phyloP scores from a whole-genome alignment of 345 rosid species.

The Rubroshorea leprosula region DNA sequence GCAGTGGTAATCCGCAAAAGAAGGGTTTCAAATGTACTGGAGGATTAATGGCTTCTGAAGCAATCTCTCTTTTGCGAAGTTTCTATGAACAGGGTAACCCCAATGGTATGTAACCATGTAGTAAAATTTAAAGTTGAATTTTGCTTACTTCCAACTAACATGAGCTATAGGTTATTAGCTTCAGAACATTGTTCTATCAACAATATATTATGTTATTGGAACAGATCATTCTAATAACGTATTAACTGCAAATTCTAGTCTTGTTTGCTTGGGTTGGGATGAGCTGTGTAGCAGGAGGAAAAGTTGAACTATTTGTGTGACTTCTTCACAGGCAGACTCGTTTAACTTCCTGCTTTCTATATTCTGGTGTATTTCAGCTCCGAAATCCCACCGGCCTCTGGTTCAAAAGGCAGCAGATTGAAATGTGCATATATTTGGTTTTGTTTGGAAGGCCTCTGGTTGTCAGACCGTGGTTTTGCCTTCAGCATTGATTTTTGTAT shows the following conservation, averaged over 20 bases:
- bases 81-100: conserved; percentile 90
- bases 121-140: not conserved
- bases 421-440: not conserved
- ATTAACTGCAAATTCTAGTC: too few species aligned
- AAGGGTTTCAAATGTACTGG: conserved; percentile 51
- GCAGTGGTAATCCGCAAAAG: conserved; percentile 29
- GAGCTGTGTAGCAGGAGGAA: too few species aligned
- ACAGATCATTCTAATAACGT: too few species aligned
- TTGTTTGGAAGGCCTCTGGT: too few species aligned
- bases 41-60: conserved; percentile 74
- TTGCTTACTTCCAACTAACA: too few species aligned
- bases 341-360: too few species aligned
- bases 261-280: too few species aligned
- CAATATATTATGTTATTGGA: too few species aligned
- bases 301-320: too few species aligned
- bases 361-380: conserved; percentile 25
- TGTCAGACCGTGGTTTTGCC: too few species aligned
- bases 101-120: conserved; percentile 44
- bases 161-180: not conserved
- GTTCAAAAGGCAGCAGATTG: conserved; percentile 23
- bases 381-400: conserved; percentile 43
- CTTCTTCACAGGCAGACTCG: too few species aligned
- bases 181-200: not conserved
- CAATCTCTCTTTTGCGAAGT: conserved; percentile 54
- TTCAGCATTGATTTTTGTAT: too few species aligned